These are phyloP conservation scores for Microsporum canis DNA, from an alignment of 2,329 filamentous ascomycete species.

Conservation along the genomic window DNA sequence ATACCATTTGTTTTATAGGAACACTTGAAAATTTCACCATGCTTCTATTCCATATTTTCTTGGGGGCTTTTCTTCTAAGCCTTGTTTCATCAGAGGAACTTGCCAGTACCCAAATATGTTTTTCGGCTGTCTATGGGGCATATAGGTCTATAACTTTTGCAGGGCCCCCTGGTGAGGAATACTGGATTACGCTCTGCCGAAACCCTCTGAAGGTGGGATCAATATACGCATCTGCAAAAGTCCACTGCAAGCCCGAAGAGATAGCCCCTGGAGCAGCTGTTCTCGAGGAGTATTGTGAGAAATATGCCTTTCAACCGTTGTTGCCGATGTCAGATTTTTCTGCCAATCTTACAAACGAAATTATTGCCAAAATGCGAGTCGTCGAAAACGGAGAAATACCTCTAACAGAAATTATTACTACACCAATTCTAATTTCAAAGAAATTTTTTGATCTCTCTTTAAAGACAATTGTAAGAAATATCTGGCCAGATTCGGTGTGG, in stretches of 20 bases:
- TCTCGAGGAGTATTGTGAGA: constrained; percentile 6
- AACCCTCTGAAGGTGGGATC: constrained; percentile 1
- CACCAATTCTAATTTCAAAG: constrained; percentile 6
- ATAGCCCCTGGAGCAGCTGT: constrained; percentile 5
- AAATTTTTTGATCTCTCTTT: constrained; percentile 8
- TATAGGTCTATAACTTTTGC: neutral
- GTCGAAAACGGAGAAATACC: constrained; percentile 7
- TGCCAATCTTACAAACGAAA: constrained; percentile 6
- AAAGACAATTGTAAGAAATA: constrained; percentile 8
- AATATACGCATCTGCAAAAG: constrained; percentile 7
- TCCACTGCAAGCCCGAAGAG: constrained; percentile 3
- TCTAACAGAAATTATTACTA: neutral
- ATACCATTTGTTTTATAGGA: neutral
- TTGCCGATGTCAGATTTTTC: constrained; percentile 7
- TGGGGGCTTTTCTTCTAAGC: neutral
- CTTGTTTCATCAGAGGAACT: neutral
- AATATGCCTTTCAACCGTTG: neutral
- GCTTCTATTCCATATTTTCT: neutral
- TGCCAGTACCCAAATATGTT: neutral
- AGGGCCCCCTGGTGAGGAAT: neutral
- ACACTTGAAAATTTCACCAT: neutral
- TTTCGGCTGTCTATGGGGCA: neutral
- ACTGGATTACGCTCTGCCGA: neutral
- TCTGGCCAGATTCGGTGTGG: neutral
- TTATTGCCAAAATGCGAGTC: constrained; percentile 5